A percentile compares a stretch with the other conserved stretches of the same genome.
Evolutionary conservation across 2,329 filamentous ascomycete genomes (phyloP).

Genomic region (Ceratocystis smalleyi): DNA sequence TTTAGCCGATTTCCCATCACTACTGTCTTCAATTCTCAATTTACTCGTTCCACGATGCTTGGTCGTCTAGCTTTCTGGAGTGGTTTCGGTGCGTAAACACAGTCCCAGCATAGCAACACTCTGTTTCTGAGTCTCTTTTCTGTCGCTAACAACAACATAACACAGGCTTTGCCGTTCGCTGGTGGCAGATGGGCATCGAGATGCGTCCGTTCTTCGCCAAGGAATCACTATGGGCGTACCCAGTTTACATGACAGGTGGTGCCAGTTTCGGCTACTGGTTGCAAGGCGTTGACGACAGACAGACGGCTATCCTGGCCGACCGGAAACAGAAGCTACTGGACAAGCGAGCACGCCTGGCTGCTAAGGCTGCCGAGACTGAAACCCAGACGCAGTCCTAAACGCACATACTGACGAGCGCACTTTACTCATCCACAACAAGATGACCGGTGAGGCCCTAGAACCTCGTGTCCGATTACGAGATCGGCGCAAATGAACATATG

Average conservation of each 20-base stretch:
- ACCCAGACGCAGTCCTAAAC: conserved; percentile 7
- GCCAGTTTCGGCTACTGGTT: conserved; percentile 96
- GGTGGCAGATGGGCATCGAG: conserved; percentile 97
- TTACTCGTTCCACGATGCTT: conserved; percentile 34
- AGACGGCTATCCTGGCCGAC: conserved; percentile 60
- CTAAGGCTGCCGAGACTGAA: conserved; percentile 25
- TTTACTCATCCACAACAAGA: neutral
- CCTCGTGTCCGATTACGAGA: neutral
- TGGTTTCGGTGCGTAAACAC: conserved; percentile 62
- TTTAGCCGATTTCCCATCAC: neutral
- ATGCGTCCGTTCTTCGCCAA: conserved; percentile 88
- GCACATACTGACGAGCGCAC: neutral
- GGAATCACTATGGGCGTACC: conserved; percentile 78
- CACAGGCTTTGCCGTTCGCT: conserved; percentile 71
- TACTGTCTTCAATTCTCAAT: neutral
- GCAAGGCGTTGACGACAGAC: conserved; percentile 71
- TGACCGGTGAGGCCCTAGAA: neutral
- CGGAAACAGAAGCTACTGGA: conserved; percentile 70
- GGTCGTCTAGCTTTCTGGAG: conserved; percentile 64
- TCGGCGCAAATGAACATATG: neutral
- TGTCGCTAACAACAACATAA: neutral
- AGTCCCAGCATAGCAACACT: neutral
- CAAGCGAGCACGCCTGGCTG: conserved; percentile 60
- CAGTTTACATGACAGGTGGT: conserved; percentile 69
- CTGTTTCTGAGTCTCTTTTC: neutral